Percentiles rank a stretch among this genome's conserved stretches.
phyloP scores from a whole-genome alignment of 2,329 filamentous ascomycete species.

The Ophiostoma novo-ulmi region DNA sequence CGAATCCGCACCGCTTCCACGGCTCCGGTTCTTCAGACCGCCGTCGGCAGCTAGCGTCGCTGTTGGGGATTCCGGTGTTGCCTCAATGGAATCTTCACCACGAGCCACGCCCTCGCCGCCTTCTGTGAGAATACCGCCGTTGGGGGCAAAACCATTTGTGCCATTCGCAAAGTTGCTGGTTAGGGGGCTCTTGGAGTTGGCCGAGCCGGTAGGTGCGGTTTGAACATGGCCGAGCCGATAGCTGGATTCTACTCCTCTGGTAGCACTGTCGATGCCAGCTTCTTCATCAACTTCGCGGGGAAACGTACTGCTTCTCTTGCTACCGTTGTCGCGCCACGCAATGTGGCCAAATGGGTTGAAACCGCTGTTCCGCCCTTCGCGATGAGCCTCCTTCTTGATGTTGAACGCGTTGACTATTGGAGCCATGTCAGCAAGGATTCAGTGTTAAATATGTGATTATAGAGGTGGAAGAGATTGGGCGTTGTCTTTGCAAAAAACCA shows the following conservation, averaged over 20 bases:
- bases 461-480: background rate
- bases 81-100: conserved; percentile 3
- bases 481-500: background rate
- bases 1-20: conserved; percentile 28
- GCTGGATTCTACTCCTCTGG: conserved; percentile 23
- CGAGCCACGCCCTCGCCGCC: background rate
- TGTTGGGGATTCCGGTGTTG: conserved; percentile 20
- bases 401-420: conserved; percentile 43
- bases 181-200: conserved; percentile 15
- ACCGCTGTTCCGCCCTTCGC: conserved; percentile 39
- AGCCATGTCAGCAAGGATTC: conserved; percentile 24
- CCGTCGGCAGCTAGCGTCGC: conserved; percentile 17
- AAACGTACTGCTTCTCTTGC: conserved; percentile 34
- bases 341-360: conserved; percentile 45
- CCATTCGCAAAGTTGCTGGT: conserved; percentile 13
- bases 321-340: conserved; percentile 30
- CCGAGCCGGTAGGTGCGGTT: conserved; percentile 17
- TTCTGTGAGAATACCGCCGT: conserved; percentile 16
- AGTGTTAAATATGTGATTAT: too few species aligned
- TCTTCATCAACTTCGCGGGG: conserved; percentile 35
- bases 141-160: background rate
- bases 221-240: conserved; percentile 34
- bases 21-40: conserved; percentile 29
- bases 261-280: conserved; percentile 29
- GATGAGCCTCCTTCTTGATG: conserved; percentile 43